phyloP scores from a whole-genome alignment of 2,329 filamentous ascomycete species.

The Hypomyces perniciosus region DNA sequence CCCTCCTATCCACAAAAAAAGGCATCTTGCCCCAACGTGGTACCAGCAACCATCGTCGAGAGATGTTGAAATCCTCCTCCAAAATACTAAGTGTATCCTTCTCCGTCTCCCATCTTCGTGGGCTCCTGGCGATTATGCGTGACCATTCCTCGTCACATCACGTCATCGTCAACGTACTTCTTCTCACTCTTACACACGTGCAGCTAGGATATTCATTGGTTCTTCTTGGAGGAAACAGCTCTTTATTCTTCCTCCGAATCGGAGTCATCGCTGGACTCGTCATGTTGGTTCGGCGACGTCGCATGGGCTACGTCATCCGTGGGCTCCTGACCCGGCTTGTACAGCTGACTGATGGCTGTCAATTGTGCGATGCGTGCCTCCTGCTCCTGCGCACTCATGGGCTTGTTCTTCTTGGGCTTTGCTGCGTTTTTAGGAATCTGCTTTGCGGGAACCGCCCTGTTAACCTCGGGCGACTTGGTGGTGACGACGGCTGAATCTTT shows the following conservation, averaged over 20 bases:
- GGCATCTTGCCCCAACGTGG: neutral
- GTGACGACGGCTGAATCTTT: slow-evolving; percentile 25
- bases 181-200: neutral
- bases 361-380: slow-evolving; percentile 59
- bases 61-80: neutral
- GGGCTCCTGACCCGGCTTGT: slow-evolving; percentile 30
- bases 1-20: neutral
- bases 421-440: slow-evolving; percentile 26
- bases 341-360: slow-evolving; percentile 45
- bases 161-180: neutral
- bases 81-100: neutral
- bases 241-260: slow-evolving; percentile 43
- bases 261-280: slow-evolving; percentile 38
- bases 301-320: slow-evolving; percentile 23
- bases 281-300: slow-evolving; percentile 22
- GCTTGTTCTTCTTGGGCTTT: slow-evolving; percentile 68
- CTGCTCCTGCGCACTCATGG: slow-evolving; percentile 66
- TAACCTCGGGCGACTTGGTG: slow-evolving; percentile 26
- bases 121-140: neutral
- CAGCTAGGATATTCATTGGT: too few species aligned
- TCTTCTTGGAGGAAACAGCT: neutral
- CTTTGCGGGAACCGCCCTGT: slow-evolving; percentile 24
- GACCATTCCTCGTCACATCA: neutral
- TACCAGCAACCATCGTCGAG: neutral
- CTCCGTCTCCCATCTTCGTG: too few species aligned